Conservation (phyloP, 1,284 basidiomycete genomes). For the Laetiporus sulphureus region DNA sequence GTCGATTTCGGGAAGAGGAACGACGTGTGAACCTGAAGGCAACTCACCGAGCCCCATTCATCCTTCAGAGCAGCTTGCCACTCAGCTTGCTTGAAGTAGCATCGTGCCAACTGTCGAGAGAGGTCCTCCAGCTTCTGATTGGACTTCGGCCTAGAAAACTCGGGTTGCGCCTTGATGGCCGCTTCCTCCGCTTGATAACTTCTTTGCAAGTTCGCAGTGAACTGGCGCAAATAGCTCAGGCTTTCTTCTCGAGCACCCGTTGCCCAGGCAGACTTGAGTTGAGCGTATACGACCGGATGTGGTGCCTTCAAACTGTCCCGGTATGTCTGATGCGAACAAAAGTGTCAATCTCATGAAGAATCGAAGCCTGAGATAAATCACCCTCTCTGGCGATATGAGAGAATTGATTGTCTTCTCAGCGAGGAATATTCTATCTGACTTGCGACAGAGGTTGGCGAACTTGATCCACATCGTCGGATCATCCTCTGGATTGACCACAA, state of each 20-base stretch:
- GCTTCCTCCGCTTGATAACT: conserved; percentile 66
- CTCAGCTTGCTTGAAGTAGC: conserved; percentile 95
- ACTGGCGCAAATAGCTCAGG: conserved; percentile 81
- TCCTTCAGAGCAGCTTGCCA: conserved; percentile 86
- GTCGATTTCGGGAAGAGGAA: conserved; percentile 1
- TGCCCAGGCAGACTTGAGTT: conserved; percentile 97
- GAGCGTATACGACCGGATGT: conserved; percentile 95
- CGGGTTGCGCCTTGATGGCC: conserved; percentile 24
- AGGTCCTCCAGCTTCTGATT: conserved; percentile 71
- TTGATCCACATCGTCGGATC: conserved; percentile 98
- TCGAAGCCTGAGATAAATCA: conserved; percentile 22
- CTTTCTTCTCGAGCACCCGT: conserved; percentile 76
- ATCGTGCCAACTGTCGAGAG: conserved; percentile 87
- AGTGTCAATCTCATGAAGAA: too few relatives aligned
- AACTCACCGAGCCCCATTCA: conserved; percentile 70
- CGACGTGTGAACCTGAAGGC: neutral
- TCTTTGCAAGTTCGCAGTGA: conserved; percentile 68
- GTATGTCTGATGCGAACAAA: conserved; percentile 15
- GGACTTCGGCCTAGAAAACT: conserved; percentile 33
- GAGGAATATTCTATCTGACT: conserved; percentile 79
- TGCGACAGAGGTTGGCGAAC: conserved; percentile 85
- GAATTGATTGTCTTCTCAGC: conserved; percentile 98
- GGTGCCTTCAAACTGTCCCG: conserved; percentile 62
- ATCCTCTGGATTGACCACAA: conserved; percentile 91
- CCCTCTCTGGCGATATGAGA: conserved; percentile 64